Percentiles rank a stretch among this genome's conserved stretches.
These are phyloP conservation scores for Penicillium rolfsii DNA, from an alignment of 2,329 filamentous ascomycete species.

Conservation along the genomic window DNA sequence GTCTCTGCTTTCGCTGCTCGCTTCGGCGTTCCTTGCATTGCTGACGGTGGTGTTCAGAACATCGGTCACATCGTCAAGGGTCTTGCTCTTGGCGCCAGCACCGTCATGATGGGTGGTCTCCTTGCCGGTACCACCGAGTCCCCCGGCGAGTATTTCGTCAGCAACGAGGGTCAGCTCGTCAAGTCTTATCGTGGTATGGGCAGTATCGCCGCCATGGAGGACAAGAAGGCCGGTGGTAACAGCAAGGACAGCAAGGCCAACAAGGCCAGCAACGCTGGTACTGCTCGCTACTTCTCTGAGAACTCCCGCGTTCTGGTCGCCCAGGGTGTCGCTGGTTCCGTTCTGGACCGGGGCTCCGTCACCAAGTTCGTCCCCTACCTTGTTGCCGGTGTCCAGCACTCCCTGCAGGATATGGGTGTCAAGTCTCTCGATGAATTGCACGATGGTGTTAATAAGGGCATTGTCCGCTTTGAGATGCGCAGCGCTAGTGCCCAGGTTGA, in stretches of 20 bases:
- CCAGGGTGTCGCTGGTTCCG: constrained; percentile 85
- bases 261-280: constrained; percentile 87
- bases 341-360: constrained; percentile 68
- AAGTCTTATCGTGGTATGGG: constrained; percentile 99
- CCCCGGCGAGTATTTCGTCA: constrained; percentile 94
- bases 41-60: constrained; percentile 97
- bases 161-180: constrained; percentile 93
- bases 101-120: constrained; percentile 99
- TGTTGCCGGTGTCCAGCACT: constrained; percentile 93
- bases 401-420: constrained; percentile 90
- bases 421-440: constrained; percentile 78
- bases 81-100: constrained; percentile 88
- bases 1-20: constrained; percentile 86
- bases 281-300: constrained; percentile 97
- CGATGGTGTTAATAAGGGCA: constrained; percentile 71
- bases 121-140: constrained; percentile 97
- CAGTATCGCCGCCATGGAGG: constrained; percentile 98
- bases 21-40: constrained; percentile 97
- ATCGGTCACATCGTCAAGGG: constrained; percentile 99
- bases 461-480: constrained; percentile 87
- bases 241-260: constrained; percentile 67
- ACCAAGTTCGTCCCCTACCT: constrained; percentile 97
- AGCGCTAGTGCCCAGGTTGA: constrained; percentile 94
- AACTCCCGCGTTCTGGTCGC: constrained; percentile 92
- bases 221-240: constrained; percentile 87